Evolutionary conservation across 2,329 filamentous ascomycete species (phyloP).

Genomic region (Epichloe uncinata): DNA sequence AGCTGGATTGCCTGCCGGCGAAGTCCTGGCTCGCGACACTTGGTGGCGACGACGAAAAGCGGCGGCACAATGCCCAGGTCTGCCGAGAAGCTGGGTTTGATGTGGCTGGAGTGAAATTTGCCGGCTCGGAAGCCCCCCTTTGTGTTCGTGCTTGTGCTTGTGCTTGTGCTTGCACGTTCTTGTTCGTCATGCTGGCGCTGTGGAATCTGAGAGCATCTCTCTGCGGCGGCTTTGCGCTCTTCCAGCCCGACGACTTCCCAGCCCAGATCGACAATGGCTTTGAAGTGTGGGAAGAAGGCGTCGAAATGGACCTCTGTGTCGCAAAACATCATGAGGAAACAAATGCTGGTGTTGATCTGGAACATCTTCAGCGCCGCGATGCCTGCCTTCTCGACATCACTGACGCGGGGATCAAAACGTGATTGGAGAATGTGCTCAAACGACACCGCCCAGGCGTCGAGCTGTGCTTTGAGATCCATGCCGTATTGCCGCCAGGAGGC

Average conservation of each 20-base stretch:
- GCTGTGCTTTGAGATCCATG: slow-evolving; percentile 31
- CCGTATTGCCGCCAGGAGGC: slow-evolving; percentile 34
- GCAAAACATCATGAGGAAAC: slow-evolving; percentile 48
- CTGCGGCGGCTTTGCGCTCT: slow-evolving; percentile 35
- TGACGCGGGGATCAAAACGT: slow-evolving; percentile 34
- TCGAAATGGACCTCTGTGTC: slow-evolving; percentile 47
- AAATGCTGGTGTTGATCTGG: slow-evolving; percentile 42
- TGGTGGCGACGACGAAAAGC: slow-evolving; percentile 51
- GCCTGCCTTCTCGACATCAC: slow-evolving; percentile 42
- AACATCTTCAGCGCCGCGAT: slow-evolving; percentile 51
- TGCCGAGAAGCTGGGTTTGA: slow-evolving; percentile 50
- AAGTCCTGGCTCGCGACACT: slow-evolving; percentile 44
- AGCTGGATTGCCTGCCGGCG: slow-evolving; percentile 49
- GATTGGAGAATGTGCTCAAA: slow-evolving; percentile 41
- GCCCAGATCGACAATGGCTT: slow-evolving; percentile 42
- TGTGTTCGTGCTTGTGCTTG: not conserved
- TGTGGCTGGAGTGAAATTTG: slow-evolving; percentile 33
- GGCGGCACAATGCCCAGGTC: slow-evolving; percentile 52
- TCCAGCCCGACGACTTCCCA: slow-evolving; percentile 46
- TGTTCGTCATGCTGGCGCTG: slow-evolving; percentile 27
- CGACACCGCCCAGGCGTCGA: slow-evolving; percentile 41
- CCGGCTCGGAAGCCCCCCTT: slow-evolving; percentile 28
- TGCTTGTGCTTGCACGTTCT: not conserved
- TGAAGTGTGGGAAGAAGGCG: slow-evolving; percentile 36
- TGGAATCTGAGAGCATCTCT: slow-evolving; percentile 29